phyloP scores from a whole-genome alignment of 192 early-diverging fungal genomes.

The Coemansia sp. region DNA sequence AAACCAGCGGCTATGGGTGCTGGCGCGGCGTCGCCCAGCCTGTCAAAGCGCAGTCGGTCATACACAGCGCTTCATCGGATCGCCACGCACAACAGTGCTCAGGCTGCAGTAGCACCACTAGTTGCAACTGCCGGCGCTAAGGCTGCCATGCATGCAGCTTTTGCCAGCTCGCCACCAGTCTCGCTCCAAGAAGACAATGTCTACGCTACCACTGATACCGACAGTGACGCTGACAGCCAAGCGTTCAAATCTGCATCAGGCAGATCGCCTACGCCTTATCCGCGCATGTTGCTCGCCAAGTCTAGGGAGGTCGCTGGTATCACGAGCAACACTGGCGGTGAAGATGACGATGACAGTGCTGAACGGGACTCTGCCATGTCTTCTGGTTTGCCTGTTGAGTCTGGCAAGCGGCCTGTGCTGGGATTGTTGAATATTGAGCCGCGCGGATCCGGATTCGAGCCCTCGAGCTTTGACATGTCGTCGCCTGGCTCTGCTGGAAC shows the following conservation, averaged over 20 bases:
- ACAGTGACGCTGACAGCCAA: conserved; percentile 2
- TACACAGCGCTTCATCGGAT: conserved; percentile 38
- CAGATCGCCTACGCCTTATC: conserved; percentile 45
- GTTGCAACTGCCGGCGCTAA: not conserved
- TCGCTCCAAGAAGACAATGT: not conserved
- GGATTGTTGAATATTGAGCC: conserved; percentile 20
- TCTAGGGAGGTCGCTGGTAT: not conserved
- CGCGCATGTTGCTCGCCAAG: conserved; percentile 20
- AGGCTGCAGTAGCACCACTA: conserved; percentile 20
- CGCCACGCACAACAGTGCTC: conserved; percentile 45
- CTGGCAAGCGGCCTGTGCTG: conserved; percentile 7
- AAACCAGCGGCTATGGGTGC: not conserved
- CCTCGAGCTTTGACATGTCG: conserved; percentile 28
- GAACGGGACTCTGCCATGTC: not conserved
- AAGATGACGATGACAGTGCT: not conserved
- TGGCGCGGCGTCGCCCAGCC: not conserved
- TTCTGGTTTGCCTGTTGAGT: not conserved
- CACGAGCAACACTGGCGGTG: not conserved
- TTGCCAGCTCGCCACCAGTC: not conserved
- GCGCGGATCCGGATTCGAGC: conserved; percentile 14
- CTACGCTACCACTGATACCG: not conserved
- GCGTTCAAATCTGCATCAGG: conserved; percentile 36
- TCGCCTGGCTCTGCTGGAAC: conserved; percentile 18
- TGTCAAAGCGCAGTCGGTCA: conserved; percentile 36
- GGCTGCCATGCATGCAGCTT: not conserved